Conservation (phyloP, 345 rosid species). For the Noccaea caerulescens region DNA sequence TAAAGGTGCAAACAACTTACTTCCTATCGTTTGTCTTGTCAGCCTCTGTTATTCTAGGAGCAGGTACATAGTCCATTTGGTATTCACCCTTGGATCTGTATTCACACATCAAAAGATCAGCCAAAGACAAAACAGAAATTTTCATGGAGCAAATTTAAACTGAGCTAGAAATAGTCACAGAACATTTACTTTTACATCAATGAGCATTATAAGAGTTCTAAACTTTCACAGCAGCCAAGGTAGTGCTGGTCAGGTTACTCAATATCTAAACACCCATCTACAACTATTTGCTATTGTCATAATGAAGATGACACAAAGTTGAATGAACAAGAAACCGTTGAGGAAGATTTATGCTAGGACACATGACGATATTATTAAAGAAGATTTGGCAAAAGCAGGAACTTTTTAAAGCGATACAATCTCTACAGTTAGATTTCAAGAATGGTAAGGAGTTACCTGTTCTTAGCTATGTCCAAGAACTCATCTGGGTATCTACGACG, state of each 20-base stretch:
- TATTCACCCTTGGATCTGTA: constrained; percentile 89
- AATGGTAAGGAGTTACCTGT: constrained; percentile 50
- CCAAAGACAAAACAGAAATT: neutral
- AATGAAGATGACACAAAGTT: neutral
- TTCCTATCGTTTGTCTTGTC: constrained; percentile 82
- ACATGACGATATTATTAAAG: constrained; percentile 3
- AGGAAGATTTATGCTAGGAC: neutral
- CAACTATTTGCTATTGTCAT: neutral
- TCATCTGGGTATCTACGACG: constrained; percentile 90
- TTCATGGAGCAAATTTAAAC: neutral
- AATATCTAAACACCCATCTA: neutral
- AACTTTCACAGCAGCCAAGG: neutral
- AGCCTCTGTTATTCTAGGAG: constrained; percentile 91
- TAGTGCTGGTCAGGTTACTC: constrained; percentile 8
- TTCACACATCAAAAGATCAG: constrained; percentile 34
- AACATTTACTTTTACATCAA: neutral
- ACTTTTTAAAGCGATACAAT: neutral
- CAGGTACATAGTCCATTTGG: constrained; percentile 89
- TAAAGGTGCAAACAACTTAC: constrained; percentile 49
- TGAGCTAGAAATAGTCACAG: neutral
- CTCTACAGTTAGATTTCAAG: neutral
- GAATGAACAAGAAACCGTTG: constrained; percentile 1
- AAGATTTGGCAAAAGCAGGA: neutral
- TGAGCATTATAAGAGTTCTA: neutral
- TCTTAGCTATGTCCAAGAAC: constrained; percentile 82